phyloP scores from a whole-genome alignment of 208 protist genomes.

The Strigomonas galati region DNA sequence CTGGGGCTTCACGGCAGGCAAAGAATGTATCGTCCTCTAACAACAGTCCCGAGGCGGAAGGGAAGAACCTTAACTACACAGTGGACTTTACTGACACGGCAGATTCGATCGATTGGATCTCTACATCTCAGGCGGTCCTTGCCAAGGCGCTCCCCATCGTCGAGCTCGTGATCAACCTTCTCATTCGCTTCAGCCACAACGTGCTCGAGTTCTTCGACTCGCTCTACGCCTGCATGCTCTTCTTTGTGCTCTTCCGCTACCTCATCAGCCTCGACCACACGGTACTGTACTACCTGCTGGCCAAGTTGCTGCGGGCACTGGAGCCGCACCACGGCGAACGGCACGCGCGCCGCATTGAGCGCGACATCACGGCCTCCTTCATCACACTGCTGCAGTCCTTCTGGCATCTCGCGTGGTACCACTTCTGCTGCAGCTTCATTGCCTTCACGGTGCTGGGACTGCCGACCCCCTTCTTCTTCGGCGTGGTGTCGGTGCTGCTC shows the following conservation, averaged over 20 bases:
- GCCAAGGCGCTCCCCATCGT: slow-evolving; percentile 34
- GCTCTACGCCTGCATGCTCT: slow-evolving; percentile 60
- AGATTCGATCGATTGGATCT: slow-evolving; percentile 34
- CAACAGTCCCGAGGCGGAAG: too few species aligned
- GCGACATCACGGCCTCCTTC: slow-evolving; percentile 62
- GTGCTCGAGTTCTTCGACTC: slow-evolving; percentile 55
- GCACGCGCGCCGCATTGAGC: slow-evolving; percentile 60
- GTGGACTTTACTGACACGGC: neutral
- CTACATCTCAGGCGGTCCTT: slow-evolving; percentile 24
- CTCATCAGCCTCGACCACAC: slow-evolving; percentile 66
- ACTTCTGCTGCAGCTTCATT: slow-evolving; percentile 66
- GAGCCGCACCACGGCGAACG: slow-evolving; percentile 41
- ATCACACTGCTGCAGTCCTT: slow-evolving; percentile 64
- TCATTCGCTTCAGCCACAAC: slow-evolving; percentile 28
- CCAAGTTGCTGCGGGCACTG: slow-evolving; percentile 48
- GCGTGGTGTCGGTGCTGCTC: slow-evolving; percentile 40
- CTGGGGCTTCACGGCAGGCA: too few species aligned
- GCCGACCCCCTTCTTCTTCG: slow-evolving; percentile 45
- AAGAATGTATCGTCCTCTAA: too few species aligned
- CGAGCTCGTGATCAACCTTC: slow-evolving; percentile 15
- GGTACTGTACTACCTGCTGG: slow-evolving; percentile 67
- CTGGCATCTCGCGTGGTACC: slow-evolving; percentile 73
- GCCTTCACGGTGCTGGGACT: slow-evolving; percentile 41
- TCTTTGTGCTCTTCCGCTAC: slow-evolving; percentile 53
- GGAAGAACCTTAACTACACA: too few species aligned